Conservation (phyloP, 768 basidiomycete species). For the Suillus cothurnatus region DNA sequence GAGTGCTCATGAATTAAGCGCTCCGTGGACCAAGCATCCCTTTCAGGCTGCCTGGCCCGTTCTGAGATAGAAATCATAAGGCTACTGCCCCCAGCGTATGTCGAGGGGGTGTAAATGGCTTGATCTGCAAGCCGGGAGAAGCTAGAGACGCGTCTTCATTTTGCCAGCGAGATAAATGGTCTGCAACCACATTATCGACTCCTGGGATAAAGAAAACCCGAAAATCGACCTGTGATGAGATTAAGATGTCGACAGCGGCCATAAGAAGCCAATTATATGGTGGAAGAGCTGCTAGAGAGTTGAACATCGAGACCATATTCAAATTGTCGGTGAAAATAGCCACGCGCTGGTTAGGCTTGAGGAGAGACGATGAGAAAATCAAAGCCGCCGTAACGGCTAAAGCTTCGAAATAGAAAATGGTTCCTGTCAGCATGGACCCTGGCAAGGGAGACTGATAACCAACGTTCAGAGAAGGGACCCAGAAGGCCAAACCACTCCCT, state of each 20-base stretch:
- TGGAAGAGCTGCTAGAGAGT: constrained; percentile 17
- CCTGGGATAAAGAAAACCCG: constrained; percentile 30
- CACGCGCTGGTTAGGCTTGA: constrained; percentile 9
- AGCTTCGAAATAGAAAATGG: constrained; percentile 34
- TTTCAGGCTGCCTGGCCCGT: too few species aligned
- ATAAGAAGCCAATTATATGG: constrained; percentile 19
- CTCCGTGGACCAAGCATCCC: too few species aligned
- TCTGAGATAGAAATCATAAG: too few species aligned
- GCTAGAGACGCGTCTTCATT: not conserved
- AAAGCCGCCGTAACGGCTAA: not conserved
- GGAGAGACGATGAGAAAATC: too few species aligned
- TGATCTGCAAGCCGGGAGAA: too few species aligned
- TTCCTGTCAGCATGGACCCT: too few species aligned
- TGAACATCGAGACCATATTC: constrained; percentile 39
- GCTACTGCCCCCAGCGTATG: too few species aligned
- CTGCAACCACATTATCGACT: constrained; percentile 25
- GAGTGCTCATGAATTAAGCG: too few species aligned
- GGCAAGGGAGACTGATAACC: too few species aligned
- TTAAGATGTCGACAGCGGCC: too few species aligned
- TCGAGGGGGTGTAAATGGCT: not conserved
- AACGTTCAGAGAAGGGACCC: too few species aligned
- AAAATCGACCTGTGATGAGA: too few species aligned
- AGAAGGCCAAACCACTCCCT: not conserved
- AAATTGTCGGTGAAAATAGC: constrained; percentile 33
- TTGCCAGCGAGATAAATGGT: constrained; percentile 22